These are phyloP conservation scores for Helichrysum umbraculigerum DNA, from an alignment of 129 eudicot genomes.

Conservation along the genomic window DNA sequence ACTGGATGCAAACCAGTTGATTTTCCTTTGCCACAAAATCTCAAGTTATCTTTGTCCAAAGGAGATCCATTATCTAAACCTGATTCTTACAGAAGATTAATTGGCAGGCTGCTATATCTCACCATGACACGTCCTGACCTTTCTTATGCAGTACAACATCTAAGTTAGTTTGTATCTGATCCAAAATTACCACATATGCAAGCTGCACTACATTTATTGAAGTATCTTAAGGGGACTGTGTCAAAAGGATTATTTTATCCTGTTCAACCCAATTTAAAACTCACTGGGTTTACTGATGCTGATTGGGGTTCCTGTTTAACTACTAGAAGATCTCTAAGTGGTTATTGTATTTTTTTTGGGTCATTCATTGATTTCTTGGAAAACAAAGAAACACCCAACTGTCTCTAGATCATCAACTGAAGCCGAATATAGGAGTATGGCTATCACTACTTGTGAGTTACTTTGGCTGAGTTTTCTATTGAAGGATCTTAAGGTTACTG, in stretches of 20 bases:
- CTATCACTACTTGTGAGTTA: too few relatives aligned
- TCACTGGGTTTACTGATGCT: too few relatives aligned
- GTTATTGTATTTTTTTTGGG: too few relatives aligned
- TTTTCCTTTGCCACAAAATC: too few relatives aligned
- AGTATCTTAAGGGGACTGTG: too few relatives aligned
- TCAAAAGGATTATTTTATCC: not conserved
- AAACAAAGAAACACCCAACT: too few relatives aligned
- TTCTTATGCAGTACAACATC: not conserved
- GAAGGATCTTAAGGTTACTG: too few relatives aligned
- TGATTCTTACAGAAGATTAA: not conserved
- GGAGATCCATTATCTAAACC: not conserved
- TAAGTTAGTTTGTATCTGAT: not conserved
- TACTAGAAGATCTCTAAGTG: not conserved
- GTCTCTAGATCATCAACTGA: too few relatives aligned
- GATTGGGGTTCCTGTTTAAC: not conserved
- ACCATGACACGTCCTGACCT: not conserved
- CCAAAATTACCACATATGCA: not conserved
- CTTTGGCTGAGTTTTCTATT: too few relatives aligned
- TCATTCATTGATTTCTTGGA: too few relatives aligned
- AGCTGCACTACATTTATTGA: not conserved
- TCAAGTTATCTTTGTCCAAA: not conserved
- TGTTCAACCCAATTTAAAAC: not conserved
- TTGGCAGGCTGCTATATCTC: not conserved
- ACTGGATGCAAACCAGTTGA: not conserved
- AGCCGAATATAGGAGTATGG: too few relatives aligned